These are phyloP conservation scores for Hemisphaericaspora xylofermentans DNA, from an alignment of 1,139 yeast genomes.

Conservation along the genomic window DNA sequence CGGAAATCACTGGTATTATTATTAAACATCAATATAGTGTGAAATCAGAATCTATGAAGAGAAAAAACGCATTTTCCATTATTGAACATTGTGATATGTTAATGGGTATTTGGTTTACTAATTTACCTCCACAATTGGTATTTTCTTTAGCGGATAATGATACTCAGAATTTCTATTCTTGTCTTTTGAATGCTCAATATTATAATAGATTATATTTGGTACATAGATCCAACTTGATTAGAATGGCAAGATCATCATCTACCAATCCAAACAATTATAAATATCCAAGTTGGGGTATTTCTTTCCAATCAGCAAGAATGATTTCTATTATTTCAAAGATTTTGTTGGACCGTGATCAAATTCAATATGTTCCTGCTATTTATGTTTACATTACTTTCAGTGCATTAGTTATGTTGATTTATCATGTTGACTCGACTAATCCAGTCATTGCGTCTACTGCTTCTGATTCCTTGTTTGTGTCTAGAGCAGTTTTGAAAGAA, in stretches of 20 bases:
- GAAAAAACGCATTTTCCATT: constrained; percentile 52
- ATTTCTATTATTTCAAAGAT: constrained; percentile 66
- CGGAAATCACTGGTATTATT: constrained; percentile 73
- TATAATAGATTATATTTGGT: constrained; percentile 70
- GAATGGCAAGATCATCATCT: constrained; percentile 46
- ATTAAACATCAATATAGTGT: constrained; percentile 72
- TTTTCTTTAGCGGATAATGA: constrained; percentile 58
- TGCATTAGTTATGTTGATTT: constrained; percentile 71
- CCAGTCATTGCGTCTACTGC: constrained; percentile 61
- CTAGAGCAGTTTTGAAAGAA: constrained; percentile 52
- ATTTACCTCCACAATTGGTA: constrained; percentile 62
- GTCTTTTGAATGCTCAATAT: constrained; percentile 68
- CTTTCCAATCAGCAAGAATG: constrained; percentile 84
- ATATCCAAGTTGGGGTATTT: constrained; percentile 81
- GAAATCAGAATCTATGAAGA: constrained; percentile 56
- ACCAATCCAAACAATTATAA: constrained; percentile 50
- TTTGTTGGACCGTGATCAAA: constrained; percentile 50
- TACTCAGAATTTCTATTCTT: constrained; percentile 56
- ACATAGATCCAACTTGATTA: constrained; percentile 67
- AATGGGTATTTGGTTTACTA: constrained; percentile 77
- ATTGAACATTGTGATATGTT: constrained; percentile 75
- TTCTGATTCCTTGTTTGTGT: constrained; percentile 52
- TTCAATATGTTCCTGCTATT: constrained; percentile 56
- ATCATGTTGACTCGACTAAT: constrained; percentile 67
- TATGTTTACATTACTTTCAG: constrained; percentile 60